These are phyloP conservation scores for Pachyrhizus erosus DNA, from an alignment of 306 rosid genomes.

Conservation along the genomic window DNA sequence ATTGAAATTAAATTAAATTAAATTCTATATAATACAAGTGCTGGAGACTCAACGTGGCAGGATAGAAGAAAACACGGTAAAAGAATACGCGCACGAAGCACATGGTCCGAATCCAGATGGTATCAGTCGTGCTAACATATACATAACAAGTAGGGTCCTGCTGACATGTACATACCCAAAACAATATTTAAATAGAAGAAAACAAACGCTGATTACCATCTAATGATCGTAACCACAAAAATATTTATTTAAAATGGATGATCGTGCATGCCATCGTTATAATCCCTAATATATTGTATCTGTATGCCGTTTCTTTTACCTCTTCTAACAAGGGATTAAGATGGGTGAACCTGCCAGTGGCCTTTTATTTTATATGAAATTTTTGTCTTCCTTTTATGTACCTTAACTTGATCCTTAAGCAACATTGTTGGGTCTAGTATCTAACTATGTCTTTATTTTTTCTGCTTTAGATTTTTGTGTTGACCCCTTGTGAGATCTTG, in stretches of 20 bases:
- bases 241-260: background rate
- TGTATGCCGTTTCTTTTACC: constrained; percentile 2
- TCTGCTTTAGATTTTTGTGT: constrained; percentile 38
- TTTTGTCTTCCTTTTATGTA: constrained; percentile 35
- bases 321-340: constrained; percentile 48
- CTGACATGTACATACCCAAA: constrained; percentile 17
- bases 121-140: background rate
- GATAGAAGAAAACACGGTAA: background rate
- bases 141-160: constrained; percentile 30
- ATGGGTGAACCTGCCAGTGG: background rate
- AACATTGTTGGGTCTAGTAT: constrained; percentile 36
- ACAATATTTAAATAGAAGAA: constrained; percentile 30
- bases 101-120: constrained; percentile 30
- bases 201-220: constrained; percentile 21
- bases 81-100: background rate
- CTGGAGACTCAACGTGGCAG: background rate
- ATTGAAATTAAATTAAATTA: too few relatives aligned
- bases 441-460: constrained; percentile 35
- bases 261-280: background rate
- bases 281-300: background rate
- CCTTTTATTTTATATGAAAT: background rate
- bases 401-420: constrained; percentile 55
- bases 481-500: constrained; percentile 48
- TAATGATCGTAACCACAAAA: constrained; percentile 32
- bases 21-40: background rate